Evolutionary conservation across 139 green algal genomes (phyloP).

Genomic region (Tetraselmis chui): DNA sequence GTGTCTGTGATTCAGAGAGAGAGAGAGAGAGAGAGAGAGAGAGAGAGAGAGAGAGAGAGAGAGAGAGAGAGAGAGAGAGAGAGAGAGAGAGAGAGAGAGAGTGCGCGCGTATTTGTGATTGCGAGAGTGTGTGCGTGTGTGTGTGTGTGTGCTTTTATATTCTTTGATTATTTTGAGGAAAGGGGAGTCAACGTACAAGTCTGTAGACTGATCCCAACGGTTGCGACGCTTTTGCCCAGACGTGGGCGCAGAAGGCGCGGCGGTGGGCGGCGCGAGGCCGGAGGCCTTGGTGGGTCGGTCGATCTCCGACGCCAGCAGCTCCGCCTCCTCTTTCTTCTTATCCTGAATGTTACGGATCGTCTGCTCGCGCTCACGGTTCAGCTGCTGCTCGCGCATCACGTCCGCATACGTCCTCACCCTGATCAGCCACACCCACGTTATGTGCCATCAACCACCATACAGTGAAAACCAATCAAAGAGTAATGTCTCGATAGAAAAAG

Average conservation of each 20-base stretch:
- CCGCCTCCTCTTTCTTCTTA: conserved; percentile 62
- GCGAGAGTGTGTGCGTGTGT: no score
- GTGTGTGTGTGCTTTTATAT: no score
- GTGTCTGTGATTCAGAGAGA: no score
- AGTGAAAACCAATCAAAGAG: no score
- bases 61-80: no score
- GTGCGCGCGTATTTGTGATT: no score
- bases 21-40: no score
- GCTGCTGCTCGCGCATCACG: conserved; percentile 72
- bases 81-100: no score
- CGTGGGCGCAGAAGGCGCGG: conserved; percentile 21
- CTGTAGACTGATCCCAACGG: conserved; percentile 69
- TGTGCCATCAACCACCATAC: no score
- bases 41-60: no score
- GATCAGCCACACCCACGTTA: conserved; percentile 30
- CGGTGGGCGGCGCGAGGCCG: conserved; percentile 16
- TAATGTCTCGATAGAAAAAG: no score
- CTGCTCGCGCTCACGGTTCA: conserved; percentile 83
- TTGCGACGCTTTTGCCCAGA: conserved; percentile 59
- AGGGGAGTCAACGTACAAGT: background rate
- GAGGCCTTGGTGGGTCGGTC: conserved; percentile 45
- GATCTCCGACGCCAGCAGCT: conserved; percentile 18
- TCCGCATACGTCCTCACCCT: conserved; percentile 81
- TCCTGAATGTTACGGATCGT: conserved; percentile 85
- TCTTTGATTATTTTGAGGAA: no score